A percentile compares a stretch with the other conserved stretches of the same genome.
Evolutionary conservation across 352 stramenopile species (phyloP).

Genomic region (Thraustotheca clavata): DNA sequence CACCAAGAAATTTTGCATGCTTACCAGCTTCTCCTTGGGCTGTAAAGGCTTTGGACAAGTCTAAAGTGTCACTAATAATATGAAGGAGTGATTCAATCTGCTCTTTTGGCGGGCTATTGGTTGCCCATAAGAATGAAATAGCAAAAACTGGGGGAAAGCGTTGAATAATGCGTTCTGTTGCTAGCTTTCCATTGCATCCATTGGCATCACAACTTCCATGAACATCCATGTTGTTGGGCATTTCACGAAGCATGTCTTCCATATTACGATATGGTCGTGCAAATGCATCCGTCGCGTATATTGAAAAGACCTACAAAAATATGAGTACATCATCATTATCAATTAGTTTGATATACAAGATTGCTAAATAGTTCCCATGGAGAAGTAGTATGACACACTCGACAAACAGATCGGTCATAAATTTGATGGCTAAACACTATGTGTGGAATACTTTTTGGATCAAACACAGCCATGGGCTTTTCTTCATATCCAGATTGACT

Average conservation of each 20-base stretch:
- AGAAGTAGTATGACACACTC: conserved; percentile 45
- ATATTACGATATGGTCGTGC: conserved; percentile 51
- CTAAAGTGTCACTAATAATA: conserved; percentile 57
- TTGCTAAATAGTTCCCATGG: conserved; percentile 78
- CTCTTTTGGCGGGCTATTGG: conserved; percentile 58
- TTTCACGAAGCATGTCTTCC: conserved; percentile 56
- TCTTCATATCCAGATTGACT: conserved; percentile 56
- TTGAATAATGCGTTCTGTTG: conserved; percentile 71
- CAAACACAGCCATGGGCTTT: conserved; percentile 58
- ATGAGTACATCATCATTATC: neutral
- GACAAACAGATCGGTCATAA: conserved; percentile 73
- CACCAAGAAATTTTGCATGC: conserved; percentile 47
- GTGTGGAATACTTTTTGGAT: conserved; percentile 80
- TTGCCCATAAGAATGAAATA: conserved; percentile 75
- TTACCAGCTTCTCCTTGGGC: conserved; percentile 53
- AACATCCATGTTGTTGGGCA: conserved; percentile 40
- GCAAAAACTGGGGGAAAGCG: conserved; percentile 83
- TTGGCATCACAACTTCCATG: conserved; percentile 58
- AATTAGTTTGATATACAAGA: conserved; percentile 24
- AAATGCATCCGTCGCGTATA: conserved; percentile 67
- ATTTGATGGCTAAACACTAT: conserved; percentile 83
- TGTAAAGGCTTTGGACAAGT: conserved; percentile 68
- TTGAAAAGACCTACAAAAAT: conserved; percentile 42
- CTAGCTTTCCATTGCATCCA: conserved; percentile 46
- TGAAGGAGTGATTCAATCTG: conserved; percentile 55